Evolutionary conservation across 2,329 filamentous ascomycete species (phyloP), one percentile per base, ranked within the genome.

Genomic region (Shiraia sp.): DNA sequence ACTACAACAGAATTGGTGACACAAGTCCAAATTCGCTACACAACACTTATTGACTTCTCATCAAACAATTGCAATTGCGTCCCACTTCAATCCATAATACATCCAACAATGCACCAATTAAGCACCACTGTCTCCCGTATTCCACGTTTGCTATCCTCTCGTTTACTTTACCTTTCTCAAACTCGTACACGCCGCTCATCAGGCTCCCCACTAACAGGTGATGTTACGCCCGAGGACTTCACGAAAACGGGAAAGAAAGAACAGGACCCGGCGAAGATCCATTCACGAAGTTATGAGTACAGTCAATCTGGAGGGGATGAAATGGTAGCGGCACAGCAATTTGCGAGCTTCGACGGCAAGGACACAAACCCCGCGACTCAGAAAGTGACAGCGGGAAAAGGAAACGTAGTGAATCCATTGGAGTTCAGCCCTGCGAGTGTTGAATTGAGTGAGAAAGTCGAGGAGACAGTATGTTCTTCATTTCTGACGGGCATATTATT

Each of bases 271-370:
- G 38, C 31, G 24, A 25, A 40, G n/a, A 37, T 43, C 14, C 34
- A 34, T 27, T 22, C 40, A 12, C 14, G 40, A 19, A 38, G 32
- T 17, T 34, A 42, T 25, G 49, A 50, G 35, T 53, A 47, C 29
- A 42, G 32, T n/a, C 35, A 50, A 24, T 45, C 39, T 14, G 49
- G 49, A 14, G 49, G 46, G 6, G 46, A 47, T 34, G 49, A 53
- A 23, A 37, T 45, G 12, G 49, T 50, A 22, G 42, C 47, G 1
- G 46, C 34, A 14, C 36, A 45, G 17, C 12, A 13, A 3, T 36
- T 10, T 23, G 36, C 42, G 14, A 36, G 35, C 12, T 45, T 34
- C 14, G 34, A 40, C 10, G 30, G 28, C 14, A 27, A 30, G 25
- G 25, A 14, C 14, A 47, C 36, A 2, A 32, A 45, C 26, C 47